These are phyloP conservation scores for Neonothopanus nambi DNA, from an alignment of 1,284 basidiomycete species.

Conservation along the genomic window DNA sequence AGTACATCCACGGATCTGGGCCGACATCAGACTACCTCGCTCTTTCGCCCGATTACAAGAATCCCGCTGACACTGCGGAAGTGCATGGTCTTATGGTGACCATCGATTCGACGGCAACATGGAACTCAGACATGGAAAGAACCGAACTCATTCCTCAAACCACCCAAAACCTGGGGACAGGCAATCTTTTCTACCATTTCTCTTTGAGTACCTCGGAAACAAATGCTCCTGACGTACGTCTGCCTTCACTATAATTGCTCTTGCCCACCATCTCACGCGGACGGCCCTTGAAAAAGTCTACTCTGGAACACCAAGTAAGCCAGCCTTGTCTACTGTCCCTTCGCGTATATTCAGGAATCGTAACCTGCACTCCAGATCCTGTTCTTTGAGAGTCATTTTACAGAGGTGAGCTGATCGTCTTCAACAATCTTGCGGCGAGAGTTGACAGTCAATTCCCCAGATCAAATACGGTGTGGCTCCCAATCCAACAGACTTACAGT, in stretches of 20 bases:
- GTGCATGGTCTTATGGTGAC: constrained; percentile 55
- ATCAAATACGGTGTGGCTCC: constrained; percentile 60
- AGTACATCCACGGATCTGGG: constrained; percentile 63
- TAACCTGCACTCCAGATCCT: constrained; percentile 23
- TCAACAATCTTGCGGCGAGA: neutral
- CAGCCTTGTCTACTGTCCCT: neutral
- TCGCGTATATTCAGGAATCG: no score
- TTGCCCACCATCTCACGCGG: neutral
- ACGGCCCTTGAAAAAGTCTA: constrained; percentile 34
- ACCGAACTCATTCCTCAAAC: constrained; percentile 64
- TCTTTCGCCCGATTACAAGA: constrained; percentile 55
- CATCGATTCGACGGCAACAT: constrained; percentile 52
- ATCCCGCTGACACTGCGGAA: constrained; percentile 58
- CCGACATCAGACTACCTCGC: constrained; percentile 57
- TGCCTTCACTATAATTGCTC: neutral
- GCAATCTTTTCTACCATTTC: constrained; percentile 67
- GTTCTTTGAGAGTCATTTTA: constrained; percentile 71
- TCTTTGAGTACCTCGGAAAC: constrained; percentile 49
- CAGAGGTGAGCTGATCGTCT: constrained; percentile 40
- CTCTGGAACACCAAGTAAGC: constrained; percentile 55
- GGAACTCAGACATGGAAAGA: constrained; percentile 49
- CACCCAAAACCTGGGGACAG: constrained; percentile 54
- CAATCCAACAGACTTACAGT: constrained; percentile 49
- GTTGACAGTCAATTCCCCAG: constrained; percentile 25
- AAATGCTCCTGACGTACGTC: constrained; percentile 53